Conservation (phyloP, 2,329 filamentous ascomycete species). For the Colletotrichum sp. region DNA sequence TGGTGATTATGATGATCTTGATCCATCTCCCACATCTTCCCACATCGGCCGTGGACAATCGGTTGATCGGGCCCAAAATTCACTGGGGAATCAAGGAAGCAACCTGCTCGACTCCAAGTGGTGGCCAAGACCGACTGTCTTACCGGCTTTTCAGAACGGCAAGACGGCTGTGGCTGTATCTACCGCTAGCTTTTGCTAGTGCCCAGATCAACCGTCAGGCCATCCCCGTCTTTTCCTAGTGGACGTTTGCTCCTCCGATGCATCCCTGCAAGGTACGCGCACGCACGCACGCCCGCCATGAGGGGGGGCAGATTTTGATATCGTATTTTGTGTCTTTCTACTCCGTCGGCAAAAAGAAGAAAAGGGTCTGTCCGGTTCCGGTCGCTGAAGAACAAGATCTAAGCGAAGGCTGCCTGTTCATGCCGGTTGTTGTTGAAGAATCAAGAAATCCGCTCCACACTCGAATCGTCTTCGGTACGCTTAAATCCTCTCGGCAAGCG, state of each 20-base stretch:
- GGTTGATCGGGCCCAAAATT: not conserved
- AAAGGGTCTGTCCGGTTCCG: not conserved
- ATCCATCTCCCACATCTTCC: not conserved
- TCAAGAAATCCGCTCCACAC: not conserved
- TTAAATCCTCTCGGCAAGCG: not conserved
- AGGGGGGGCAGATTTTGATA: not conserved
- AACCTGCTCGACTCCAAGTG: not conserved
- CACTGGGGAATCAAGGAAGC: not conserved
- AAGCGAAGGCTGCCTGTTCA: not conserved
- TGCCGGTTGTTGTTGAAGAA: not conserved
- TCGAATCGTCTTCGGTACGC: not conserved
- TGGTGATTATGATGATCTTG: constrained; percentile 12
- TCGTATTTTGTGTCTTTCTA: not conserved
- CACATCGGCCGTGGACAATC: not conserved
- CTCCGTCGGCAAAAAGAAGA: not conserved
- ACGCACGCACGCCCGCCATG: not conserved
- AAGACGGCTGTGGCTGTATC: constrained; percentile 8
- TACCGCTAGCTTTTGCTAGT: not conserved
- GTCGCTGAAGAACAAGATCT: not conserved
- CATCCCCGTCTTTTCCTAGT: not conserved
- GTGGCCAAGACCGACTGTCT: not conserved
- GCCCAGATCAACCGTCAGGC: not conserved
- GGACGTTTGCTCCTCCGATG: not conserved
- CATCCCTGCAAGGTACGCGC: not conserved
- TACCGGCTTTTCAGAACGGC: not conserved